phyloP scores from a whole-genome alignment of 805 yeast species.

The Candida methanosorbosa region DNA sequence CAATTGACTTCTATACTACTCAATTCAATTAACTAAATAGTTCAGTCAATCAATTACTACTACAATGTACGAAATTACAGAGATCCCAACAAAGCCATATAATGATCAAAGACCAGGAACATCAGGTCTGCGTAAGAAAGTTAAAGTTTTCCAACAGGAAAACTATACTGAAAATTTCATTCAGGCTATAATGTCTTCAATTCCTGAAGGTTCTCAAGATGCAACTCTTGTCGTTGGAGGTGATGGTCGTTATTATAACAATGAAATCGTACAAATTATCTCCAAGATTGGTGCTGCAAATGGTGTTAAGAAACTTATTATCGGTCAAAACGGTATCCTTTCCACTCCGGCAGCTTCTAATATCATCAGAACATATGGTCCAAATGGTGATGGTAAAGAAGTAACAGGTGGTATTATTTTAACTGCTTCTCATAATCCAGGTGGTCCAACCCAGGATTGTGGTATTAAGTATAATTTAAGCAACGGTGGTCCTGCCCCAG shows the following conservation, averaged over 20 bases:
- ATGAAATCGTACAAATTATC: constrained; percentile 70
- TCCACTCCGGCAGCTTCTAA: constrained; percentile 98
- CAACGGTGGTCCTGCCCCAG: constrained; percentile 99
- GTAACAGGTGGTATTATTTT: constrained; percentile 92
- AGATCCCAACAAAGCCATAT: constrained; percentile 62
- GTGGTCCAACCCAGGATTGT: constrained; percentile 86
- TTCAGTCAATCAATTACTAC: not conserved
- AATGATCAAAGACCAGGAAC: constrained; percentile 97
- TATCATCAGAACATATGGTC: constrained; percentile 59
- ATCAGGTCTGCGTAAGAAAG: constrained; percentile 91
- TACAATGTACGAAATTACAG: constrained; percentile 10
- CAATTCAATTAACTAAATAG: not conserved
- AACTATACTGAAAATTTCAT: constrained; percentile 91
- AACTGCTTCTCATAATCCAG: constrained; percentile 97
- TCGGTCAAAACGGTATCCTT: constrained; percentile 82
- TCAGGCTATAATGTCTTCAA: constrained; percentile 76
- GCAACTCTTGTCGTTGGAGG: constrained; percentile 90
- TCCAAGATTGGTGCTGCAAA: constrained; percentile 84
- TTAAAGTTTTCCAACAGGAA: constrained; percentile 65
- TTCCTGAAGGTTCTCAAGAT: constrained; percentile 78
- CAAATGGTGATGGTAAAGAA: constrained; percentile 26
- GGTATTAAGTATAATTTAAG: constrained; percentile 93
- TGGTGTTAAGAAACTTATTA: constrained; percentile 74
- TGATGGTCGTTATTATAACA: constrained; percentile 91
- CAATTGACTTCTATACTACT: not conserved